Evolutionary conservation across 2,329 filamentous ascomycete species (phyloP), one percentile per base, ranked within the genome.

Genomic region (Lachnellula arida): DNA sequence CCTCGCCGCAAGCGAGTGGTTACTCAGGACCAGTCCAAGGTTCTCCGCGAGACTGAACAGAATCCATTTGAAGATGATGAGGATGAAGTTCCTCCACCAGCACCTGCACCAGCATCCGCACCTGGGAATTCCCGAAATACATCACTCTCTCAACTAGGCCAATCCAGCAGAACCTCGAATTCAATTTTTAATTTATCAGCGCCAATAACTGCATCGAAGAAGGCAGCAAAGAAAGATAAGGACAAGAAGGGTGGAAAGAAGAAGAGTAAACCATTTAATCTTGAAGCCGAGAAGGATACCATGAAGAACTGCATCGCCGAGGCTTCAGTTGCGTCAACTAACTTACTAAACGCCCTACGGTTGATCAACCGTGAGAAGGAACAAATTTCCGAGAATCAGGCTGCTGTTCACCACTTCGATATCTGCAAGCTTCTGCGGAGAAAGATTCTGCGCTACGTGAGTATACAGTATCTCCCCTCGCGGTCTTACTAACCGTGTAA

Each of bases 271-370:
- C 76, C 82, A 0, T 97, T 97, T 76, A 90, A 88, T 68, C 78
- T 97, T 0, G 89, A 95, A 64, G 87, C 84, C 40, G 94, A 97
- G 71, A 93, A 93, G 71, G 88, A 89, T 0, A 80, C 88, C 58
- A 91, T 99, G 76, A 87, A 96, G 62, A 84, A 87, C 59, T 84
- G 87, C n/a, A 91, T 99, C 60, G 94, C 93, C 3, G 89, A 93
- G 47, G 85, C 92, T 0, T 92, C 90, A 0, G 89, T 97, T 40
- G 89, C 91, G 3, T 87, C 91, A n/a, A 97, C 89, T 0, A 96
- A 96, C 69, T 78, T 99, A 40, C 80, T 87, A 68, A 97, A 99
- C 68, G 84, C 87, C 1, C 78, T 99, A 39, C 91, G 94, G 70
- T 85, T 88, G 53, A 92, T 97, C 74, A 97, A 97, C 70, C 86